A percentile compares a stretch with the other conserved stretches of the same genome.
Conservation (phyloP, 805 yeast genomes). For the Ogataea paradorogensis region DNA sequence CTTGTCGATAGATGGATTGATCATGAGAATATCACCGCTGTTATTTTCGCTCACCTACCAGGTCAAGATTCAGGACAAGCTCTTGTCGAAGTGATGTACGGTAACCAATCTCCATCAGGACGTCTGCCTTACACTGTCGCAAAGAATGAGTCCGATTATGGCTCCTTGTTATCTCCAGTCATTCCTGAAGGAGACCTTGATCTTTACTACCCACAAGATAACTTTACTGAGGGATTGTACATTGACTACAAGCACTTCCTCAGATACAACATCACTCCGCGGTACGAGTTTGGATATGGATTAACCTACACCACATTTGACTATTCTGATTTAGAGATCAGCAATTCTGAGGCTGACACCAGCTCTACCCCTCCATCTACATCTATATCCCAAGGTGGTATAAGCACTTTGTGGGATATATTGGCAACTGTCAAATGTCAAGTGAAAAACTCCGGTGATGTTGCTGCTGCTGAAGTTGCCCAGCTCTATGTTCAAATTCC, state of each 20-base stretch:
- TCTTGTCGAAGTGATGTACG: slow-evolving; percentile 55
- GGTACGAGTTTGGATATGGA: slow-evolving; percentile 64
- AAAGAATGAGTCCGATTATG: slow-evolving; percentile 42
- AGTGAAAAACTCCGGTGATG: slow-evolving; percentile 38
- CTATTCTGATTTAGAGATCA: slow-evolving; percentile 23
- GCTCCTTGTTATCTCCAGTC: slow-evolving; percentile 35
- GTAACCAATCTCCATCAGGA: slow-evolving; percentile 63
- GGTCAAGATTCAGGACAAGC: slow-evolving; percentile 52
- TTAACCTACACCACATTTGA: slow-evolving; percentile 49
- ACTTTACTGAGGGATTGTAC: slow-evolving; percentile 46
- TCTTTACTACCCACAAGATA: slow-evolving; percentile 39
- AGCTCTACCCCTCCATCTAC: not conserved
- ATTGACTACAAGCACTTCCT: slow-evolving; percentile 59
- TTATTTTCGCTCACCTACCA: slow-evolving; percentile 39
- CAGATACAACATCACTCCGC: slow-evolving; percentile 50
- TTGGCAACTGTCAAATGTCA: slow-evolving; percentile 38
- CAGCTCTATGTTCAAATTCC: slow-evolving; percentile 45
- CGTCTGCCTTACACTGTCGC: slow-evolving; percentile 64
- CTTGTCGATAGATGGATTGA: slow-evolving; percentile 55
- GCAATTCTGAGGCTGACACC: slow-evolving; percentile 3
- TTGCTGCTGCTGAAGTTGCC: slow-evolving; percentile 41
- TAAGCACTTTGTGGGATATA: slow-evolving; percentile 35
- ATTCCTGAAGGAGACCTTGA: slow-evolving; percentile 27
- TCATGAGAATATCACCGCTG: slow-evolving; percentile 56
- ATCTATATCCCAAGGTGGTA: slow-evolving; percentile 1